Conservation (phyloP, 2,329 filamentous ascomycete species). For the Cryoendolithus antarcticus region DNA sequence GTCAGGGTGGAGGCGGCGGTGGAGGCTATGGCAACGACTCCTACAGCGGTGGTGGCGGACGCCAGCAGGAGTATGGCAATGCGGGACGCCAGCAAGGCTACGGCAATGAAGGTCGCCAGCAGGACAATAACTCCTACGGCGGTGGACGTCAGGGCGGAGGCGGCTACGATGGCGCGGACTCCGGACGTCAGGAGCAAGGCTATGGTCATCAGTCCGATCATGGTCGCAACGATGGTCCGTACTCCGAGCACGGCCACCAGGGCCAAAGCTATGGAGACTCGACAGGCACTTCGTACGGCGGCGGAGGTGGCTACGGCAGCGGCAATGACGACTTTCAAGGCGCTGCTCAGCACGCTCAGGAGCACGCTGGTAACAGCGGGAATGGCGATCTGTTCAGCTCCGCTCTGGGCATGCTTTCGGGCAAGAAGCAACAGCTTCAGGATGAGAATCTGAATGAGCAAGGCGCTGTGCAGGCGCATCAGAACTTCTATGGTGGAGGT, state of each 20-base stretch:
- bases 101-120: constrained; percentile 8
- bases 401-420: constrained; percentile 43
- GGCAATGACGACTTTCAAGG: constrained; percentile 39
- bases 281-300: constrained; percentile 32
- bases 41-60: constrained; percentile 7
- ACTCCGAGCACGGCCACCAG: constrained; percentile 15
- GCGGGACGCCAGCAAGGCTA: constrained; percentile 9
- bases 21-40: constrained; percentile 4
- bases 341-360: constrained; percentile 43
- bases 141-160: constrained; percentile 9
- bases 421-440: constrained; percentile 32
- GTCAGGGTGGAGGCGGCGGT: constrained; percentile 6
- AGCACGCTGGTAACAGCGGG: constrained; percentile 40
- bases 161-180: constrained; percentile 9
- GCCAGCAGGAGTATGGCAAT: constrained; percentile 1
- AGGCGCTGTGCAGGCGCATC: constrained; percentile 60
- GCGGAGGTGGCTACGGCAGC: constrained; percentile 22
- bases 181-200: constrained; percentile 9
- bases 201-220: constrained; percentile 21
- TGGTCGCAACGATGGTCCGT: constrained; percentile 15
- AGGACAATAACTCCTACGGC: constrained; percentile 10
- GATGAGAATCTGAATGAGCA: constrained; percentile 48
- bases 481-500: constrained; percentile 55
- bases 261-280: constrained; percentile 24
- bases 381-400: constrained; percentile 42